Conservation (phyloP, 1,139 yeast genomes). For the Diutina scorzettiae region DNA sequence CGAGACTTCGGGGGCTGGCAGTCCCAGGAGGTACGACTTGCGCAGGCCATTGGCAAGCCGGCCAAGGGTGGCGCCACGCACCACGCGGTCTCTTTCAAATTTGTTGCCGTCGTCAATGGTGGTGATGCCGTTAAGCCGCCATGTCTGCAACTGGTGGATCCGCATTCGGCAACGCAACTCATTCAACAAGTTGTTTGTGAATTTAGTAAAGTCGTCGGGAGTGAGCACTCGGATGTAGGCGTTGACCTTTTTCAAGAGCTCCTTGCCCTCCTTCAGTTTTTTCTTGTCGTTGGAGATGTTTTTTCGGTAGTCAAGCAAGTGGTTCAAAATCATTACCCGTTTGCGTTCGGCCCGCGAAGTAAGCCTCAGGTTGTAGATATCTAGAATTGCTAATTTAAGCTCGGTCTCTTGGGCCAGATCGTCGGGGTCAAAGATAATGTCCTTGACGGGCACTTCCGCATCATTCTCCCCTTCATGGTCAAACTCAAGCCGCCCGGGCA, state of each 20-base stretch:
- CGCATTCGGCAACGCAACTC: constrained; percentile 74
- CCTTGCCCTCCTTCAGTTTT: constrained; percentile 83
- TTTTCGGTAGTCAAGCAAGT: constrained; percentile 72
- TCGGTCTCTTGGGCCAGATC: constrained; percentile 83
- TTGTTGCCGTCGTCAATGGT: constrained; percentile 73
- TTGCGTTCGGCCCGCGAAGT: constrained; percentile 91
- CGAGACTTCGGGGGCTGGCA: constrained; percentile 17
- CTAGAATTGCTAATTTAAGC: constrained; percentile 74
- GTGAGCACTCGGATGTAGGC: constrained; percentile 76
- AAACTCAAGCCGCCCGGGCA: constrained; percentile 97
- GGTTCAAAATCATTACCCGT: constrained; percentile 65
- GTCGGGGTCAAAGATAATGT: constrained; percentile 90
- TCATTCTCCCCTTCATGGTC: constrained; percentile 95
- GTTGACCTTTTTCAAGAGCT: constrained; percentile 58
- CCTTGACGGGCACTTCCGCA: constrained; percentile 88
- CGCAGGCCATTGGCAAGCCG: constrained; percentile 7
- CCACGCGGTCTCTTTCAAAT: constrained; percentile 78
- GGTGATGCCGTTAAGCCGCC: constrained; percentile 84
- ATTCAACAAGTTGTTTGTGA: constrained; percentile 57
- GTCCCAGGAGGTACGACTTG: constrained; percentile 4
- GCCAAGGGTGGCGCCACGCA: constrained; percentile 19
- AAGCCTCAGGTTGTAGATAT: constrained; percentile 79
- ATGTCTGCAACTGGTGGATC: constrained; percentile 82
- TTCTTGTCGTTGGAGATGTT: constrained; percentile 68
- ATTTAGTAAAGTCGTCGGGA: constrained; percentile 65